Evolutionary conservation across 345 rosid species (phyloP), one percentile per base, ranked within the genome.

Genomic region (Gossypium stocksii): DNA sequence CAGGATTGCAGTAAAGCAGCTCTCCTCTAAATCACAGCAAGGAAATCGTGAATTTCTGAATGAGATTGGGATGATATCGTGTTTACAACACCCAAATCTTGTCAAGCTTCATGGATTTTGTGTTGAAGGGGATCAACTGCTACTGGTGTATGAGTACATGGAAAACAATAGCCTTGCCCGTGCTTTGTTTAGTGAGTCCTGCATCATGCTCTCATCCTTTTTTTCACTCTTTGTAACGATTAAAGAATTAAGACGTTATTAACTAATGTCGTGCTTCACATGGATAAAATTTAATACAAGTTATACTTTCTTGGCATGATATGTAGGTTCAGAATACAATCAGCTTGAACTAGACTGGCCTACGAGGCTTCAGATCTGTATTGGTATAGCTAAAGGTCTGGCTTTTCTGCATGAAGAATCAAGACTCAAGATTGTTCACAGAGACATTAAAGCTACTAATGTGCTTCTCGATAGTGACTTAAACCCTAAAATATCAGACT

Each of bases 381-480:
- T 77, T 15, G 93, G 93, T 48, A 77, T 89, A 70, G 93, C 93
- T 4, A 87, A 69, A 77, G 90, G 92, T 74, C 81, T 88, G 7
- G 84, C 83, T 62, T 88, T 82, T 75, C 84, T 88, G 44, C 88
- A 88, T 22, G 92, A 86, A 80, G 92, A 88, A 77, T 86, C 92
- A 16, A 75, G 85, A 15, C 82, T 88, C 71, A 86, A 81, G 77
- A 85, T 88, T 73, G 87, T 88, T 69, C 92, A 88, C 66, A 82
- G 90, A 78, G 92, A 88, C 79, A 88, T 88, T 77, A 88, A 88
- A 77, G 86, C 87, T 38, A 86, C 90, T 11, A 88, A 88, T 80
- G 83, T 88, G 17, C 77, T 88, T 29, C 70, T 86, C 52, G 90
- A 88, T 71, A 16, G 25, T 71, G 82, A 86, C 53, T 49, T 86